phyloP scores from a whole-genome alignment of 1,139 yeast genomes.

The Hyphopichia khmerensis region DNA sequence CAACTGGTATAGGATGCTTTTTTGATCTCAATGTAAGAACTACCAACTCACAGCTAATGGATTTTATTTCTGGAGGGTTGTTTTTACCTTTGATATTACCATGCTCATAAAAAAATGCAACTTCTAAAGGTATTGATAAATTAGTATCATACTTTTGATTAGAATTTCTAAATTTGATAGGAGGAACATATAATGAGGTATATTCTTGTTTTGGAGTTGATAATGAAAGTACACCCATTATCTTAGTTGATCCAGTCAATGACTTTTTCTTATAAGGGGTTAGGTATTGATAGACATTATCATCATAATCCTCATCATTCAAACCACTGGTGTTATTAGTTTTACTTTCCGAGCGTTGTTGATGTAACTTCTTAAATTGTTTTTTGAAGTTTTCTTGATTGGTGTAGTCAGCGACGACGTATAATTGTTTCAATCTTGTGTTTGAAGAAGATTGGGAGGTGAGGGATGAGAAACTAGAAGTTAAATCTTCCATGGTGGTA shows the following conservation, averaged over 20 bases:
- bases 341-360: background rate
- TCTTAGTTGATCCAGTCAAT: conserved; percentile 33
- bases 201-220: conserved; percentile 37
- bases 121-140: conserved; percentile 35
- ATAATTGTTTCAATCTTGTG: conserved; percentile 35
- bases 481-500: conserved; percentile 8
- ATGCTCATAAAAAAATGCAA: conserved; percentile 28
- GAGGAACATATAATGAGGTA: conserved; percentile 32
- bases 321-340: conserved; percentile 1
- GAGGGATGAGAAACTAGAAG: conserved; percentile 1
- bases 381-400: conserved; percentile 16
- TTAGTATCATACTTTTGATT: conserved; percentile 14
- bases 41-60: conserved; percentile 33
- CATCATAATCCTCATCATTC: conserved; percentile 10
- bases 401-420: conserved; percentile 20
- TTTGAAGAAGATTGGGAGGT: background rate
- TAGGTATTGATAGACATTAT: conserved; percentile 31
- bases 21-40: conserved; percentile 36
- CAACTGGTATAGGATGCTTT: conserved; percentile 40
- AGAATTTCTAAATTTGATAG: conserved; percentile 22
- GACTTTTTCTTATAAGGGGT: conserved; percentile 35
- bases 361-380: conserved; percentile 8
- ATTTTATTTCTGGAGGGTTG: conserved; percentile 29
- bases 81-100: conserved; percentile 5
- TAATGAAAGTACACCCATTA: conserved; percentile 35